A percentile compares a stretch with the other conserved stretches of the same genome.
Evolutionary conservation across 208 protist species (phyloP).

Genomic region (Trypanosoma theileri): DNA sequence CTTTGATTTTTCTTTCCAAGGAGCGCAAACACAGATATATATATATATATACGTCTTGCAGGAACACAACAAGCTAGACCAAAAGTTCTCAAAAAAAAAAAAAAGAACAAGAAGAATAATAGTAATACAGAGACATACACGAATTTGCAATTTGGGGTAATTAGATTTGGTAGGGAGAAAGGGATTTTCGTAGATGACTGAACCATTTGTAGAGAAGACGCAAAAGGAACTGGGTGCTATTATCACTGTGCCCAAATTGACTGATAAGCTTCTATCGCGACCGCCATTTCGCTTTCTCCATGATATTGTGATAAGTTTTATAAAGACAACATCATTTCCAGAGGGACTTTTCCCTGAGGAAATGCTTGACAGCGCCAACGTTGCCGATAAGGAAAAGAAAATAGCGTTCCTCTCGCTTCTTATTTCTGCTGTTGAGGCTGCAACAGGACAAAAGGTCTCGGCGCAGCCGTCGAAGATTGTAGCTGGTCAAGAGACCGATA

Average conservation of each 20-base stretch:
- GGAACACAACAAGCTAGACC: no score
- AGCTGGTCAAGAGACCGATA: conserved; percentile 80
- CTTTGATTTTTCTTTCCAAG: not conserved
- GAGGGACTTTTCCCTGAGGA: conserved; percentile 58
- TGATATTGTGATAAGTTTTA: conserved; percentile 78
- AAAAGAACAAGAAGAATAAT: no score
- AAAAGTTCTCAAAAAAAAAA: no score
- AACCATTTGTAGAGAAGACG: conserved; percentile 72
- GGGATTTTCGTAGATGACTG: conserved; percentile 9
- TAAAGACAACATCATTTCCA: conserved; percentile 72
- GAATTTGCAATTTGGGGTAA: not conserved
- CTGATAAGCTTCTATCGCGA: conserved; percentile 84
- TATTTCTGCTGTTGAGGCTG: conserved; percentile 77
- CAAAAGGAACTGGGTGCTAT: conserved; percentile 74
- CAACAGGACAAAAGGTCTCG: conserved; percentile 54
- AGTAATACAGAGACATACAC: not conserved
- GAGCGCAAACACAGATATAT: not conserved
- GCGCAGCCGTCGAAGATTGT: conserved; percentile 85
- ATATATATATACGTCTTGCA: conserved; percentile 16
- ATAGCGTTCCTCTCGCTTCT: conserved; percentile 74
- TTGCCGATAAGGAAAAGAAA: conserved; percentile 84
- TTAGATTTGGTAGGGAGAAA: not conserved
- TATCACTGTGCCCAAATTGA: conserved; percentile 79
- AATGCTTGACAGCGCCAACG: conserved; percentile 75
- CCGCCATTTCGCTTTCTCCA: conserved; percentile 92